Evolutionary conservation across 208 protist genomes (phyloP), one percentile per base, ranked within the genome.

Genomic region (Trypanosoma scelopori): DNA sequence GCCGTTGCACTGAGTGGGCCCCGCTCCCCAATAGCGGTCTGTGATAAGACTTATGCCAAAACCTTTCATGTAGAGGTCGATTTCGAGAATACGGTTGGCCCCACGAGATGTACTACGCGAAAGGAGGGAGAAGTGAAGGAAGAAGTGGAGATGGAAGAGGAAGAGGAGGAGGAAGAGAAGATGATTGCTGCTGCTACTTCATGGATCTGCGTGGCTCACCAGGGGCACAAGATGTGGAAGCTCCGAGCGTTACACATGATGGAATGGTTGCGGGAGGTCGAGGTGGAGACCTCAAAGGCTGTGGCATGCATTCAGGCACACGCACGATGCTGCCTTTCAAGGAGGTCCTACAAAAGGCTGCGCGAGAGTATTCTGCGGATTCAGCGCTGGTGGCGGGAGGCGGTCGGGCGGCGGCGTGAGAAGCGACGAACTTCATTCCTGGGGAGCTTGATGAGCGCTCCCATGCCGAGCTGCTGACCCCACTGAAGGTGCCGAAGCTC

Each of bases 321-420:
- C 15, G 22, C 22, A 25, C 30, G 51, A 25, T 49, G 45, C 16
- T 69, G 15, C 22, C 5, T 30, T 47, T 25, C 37, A 50, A 39
- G 46, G 47, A 0, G 32, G 28, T 6, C n/a, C 12, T 69, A 25
- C 49, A 32, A 18, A 16, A 52, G 18, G 16, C 16, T 41, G 3
- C 16, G 7, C 25, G 3, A 1, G 18, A 56, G 48, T n/a, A 20
- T 20, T 6, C 27, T 52, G 20, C n/a, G 20, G 15, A 45, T 70
- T 4, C 53, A 70, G 25, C 22, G 65, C 23, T 46, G 7, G 11
- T 78, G 65, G 43, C 76, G 71, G 22, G 53, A 41, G 32, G 42
- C 43, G 20, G 45, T 80, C 57, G 57, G 73, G 52, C 45, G 60
- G 0, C 4, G 37, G 28, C 43, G 22, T 42, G 6, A 22, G 18